Base-by-base conservation (phyloP, 768 basidiomycete genomes). In the Dioszegia hungarica region DNA sequence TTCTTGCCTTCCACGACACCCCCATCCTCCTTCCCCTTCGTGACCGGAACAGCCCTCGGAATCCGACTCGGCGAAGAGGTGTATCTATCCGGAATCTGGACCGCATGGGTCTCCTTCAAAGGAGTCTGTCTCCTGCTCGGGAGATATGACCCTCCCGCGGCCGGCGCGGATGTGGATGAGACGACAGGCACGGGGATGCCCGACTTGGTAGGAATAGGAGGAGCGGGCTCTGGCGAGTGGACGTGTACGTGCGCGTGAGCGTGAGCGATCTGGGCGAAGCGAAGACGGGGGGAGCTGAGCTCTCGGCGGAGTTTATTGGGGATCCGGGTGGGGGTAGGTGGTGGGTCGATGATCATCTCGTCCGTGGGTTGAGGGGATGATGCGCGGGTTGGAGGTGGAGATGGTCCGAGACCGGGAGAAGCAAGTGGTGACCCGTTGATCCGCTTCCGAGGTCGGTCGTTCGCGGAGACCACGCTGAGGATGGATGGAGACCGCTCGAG, bases 321-420 rank as follows among this genome's bases (percentile, higher is more conserved):
- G 17, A 46, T 37, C 17, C 54, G 54, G 11, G 11, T 33, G 5
- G 58, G 25, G 15, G 12, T 22, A 9, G 39, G 29, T 2, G 39
- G 27, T n/a, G 19, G 19, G 19, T 45, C 54, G 37, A 55, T 54
- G 5, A 44, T 14, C 31, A 45, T 47, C 2, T 45, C 54, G n/a
- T 44, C 43, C 10, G 25, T 17, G 5, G n/a, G 48, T 36, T 8
- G 48, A 36, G 50, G 54, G 44, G 59, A 60, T 31, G 48, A 44
- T 39, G 65, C 65, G 25, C 68, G 45, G 31, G 60, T 65, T 1
- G 64, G 63, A 17, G 68, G 68, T n/a, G 68, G 68, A 22, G 66
- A 67, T 15, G 61, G 39, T n/a, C 66, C 63, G 5, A 25, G 48
- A 19, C n/a, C 47, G 19, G 33, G 31, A 4, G 49, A n/a, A 38